These are phyloP conservation scores for Tylopilus felleus DNA, from an alignment of 768 basidiomycete species.

Conservation along the genomic window DNA sequence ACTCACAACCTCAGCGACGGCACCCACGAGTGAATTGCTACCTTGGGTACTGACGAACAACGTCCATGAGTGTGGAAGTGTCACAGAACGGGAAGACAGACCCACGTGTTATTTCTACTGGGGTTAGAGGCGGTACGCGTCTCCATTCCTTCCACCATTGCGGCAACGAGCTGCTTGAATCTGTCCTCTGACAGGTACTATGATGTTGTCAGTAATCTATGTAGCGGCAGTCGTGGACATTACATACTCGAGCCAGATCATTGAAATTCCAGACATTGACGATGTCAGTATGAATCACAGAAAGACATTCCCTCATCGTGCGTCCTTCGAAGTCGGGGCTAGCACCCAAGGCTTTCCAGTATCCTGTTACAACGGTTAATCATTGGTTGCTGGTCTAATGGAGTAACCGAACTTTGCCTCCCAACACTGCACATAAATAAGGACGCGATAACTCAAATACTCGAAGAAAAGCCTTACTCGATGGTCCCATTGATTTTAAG, in stretches of 20 bases:
- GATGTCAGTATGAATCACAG: not conserved
- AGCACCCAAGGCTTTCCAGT: conserved; percentile 1
- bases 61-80: not conserved
- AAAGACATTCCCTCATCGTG: not conserved
- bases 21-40: not conserved
- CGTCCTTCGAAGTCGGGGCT: not conserved
- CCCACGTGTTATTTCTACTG: not conserved
- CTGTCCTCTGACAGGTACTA: not conserved
- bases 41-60: not conserved
- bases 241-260: not conserved
- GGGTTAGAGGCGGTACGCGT: not conserved
- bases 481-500: not conserved
- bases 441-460: not conserved
- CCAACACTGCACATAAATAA: not conserved
- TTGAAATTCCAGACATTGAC: conserved; percentile 1
- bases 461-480: not conserved
- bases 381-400: not conserved
- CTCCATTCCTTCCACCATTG: not conserved
- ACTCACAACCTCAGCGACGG: not conserved
- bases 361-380: not conserved
- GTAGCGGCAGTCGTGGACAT: not conserved
- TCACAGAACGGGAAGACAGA: not conserved
- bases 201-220: not conserved
- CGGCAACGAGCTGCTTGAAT: not conserved
- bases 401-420: not conserved